phyloP scores from a whole-genome alignment of 768 basidiomycete genomes.

The Suillus brevipes region DNA sequence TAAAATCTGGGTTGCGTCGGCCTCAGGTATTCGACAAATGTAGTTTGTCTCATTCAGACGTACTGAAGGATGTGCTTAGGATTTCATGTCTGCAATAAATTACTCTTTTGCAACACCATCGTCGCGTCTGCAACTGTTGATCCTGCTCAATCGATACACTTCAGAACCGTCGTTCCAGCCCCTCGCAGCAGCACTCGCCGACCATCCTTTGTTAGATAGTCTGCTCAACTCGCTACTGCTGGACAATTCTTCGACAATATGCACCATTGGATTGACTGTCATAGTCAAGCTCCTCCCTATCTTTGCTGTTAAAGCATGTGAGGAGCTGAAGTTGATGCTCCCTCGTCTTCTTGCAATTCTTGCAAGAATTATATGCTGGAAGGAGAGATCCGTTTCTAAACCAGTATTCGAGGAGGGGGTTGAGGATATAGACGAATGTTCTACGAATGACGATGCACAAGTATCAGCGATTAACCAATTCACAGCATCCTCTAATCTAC shows the following conservation, averaged over 20 bases:
- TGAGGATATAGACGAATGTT: slow-evolving; percentile 17
- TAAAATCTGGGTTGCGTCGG: slow-evolving; percentile 59
- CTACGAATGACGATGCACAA: slow-evolving; percentile 1
- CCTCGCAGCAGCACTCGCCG: slow-evolving; percentile 51
- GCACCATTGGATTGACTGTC: slow-evolving; percentile 61
- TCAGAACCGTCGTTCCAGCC: slow-evolving; percentile 53
- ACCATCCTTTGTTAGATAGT: slow-evolving; percentile 62
- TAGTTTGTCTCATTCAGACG: slow-evolving; percentile 9
- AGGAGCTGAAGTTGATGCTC: slow-evolving; percentile 56
- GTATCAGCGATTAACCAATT: slow-evolving; percentile 26
- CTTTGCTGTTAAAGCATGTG: slow-evolving; percentile 62
- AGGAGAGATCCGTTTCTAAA: slow-evolving; percentile 44
- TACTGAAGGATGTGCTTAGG: slow-evolving; percentile 42
- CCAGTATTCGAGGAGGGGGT: slow-evolving; percentile 42
- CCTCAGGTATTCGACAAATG: slow-evolving; percentile 52
- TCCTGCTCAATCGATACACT: slow-evolving; percentile 62
- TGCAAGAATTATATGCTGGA: slow-evolving; percentile 76
- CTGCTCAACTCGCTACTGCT: slow-evolving; percentile 68
- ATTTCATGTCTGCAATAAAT: slow-evolving; percentile 68
- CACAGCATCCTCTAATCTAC: slow-evolving; percentile 39
- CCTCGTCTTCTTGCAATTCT: slow-evolving; percentile 68
- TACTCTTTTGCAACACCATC: slow-evolving; percentile 58
- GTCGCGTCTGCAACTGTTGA: slow-evolving; percentile 67
- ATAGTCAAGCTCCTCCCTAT: slow-evolving; percentile 74
- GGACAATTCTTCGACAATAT: slow-evolving; percentile 74